Evolutionary conservation across 2,329 filamentous ascomycete species (phyloP).

Genomic region (Penicillium sp.): DNA sequence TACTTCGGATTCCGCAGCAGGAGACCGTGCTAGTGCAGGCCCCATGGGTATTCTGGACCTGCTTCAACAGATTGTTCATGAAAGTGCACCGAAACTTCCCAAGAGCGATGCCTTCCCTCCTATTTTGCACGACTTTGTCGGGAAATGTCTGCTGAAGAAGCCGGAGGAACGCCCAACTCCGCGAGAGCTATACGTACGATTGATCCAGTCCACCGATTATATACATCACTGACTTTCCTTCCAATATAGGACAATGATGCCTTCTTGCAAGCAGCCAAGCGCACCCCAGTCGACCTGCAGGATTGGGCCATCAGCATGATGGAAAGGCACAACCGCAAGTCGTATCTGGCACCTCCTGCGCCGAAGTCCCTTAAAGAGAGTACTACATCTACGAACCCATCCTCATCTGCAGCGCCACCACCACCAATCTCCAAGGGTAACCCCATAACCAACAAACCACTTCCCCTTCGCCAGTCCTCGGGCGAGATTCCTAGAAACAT

Average conservation of each 20-base stretch:
- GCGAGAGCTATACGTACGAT: conserved; percentile 79
- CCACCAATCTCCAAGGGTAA: conserved; percentile 35
- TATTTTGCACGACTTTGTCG: conserved; percentile 94
- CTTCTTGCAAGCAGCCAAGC: conserved; percentile 92
- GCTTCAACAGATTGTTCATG: conserved; percentile 94
- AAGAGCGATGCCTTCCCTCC: conserved; percentile 96
- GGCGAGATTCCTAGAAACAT: conserved; percentile 63
- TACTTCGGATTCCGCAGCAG: conserved; percentile 70
- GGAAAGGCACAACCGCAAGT: conserved; percentile 92
- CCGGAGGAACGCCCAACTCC: conserved; percentile 86
- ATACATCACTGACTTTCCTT: conserved; percentile 14
- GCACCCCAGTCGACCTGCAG: conserved; percentile 87
- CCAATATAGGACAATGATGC: conserved; percentile 71
- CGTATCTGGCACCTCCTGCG: conserved; percentile 77
- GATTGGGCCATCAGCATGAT: conserved; percentile 93
- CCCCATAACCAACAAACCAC: conserved; percentile 30
- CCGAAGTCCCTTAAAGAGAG: conserved; percentile 65
- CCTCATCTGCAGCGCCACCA: conserved; percentile 36
- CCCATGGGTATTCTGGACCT: conserved; percentile 94
- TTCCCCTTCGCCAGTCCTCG: conserved; percentile 29
- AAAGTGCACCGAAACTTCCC: conserved; percentile 85
- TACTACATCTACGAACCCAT: conserved; percentile 42
- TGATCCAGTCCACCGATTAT: background rate
- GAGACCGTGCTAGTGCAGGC: conserved; percentile 58
- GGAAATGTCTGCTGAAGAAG: conserved; percentile 87